Base-by-base conservation (phyloP, 2,329 filamentous ascomycete genomes). In the Blastomyces emzantsi region DNA sequence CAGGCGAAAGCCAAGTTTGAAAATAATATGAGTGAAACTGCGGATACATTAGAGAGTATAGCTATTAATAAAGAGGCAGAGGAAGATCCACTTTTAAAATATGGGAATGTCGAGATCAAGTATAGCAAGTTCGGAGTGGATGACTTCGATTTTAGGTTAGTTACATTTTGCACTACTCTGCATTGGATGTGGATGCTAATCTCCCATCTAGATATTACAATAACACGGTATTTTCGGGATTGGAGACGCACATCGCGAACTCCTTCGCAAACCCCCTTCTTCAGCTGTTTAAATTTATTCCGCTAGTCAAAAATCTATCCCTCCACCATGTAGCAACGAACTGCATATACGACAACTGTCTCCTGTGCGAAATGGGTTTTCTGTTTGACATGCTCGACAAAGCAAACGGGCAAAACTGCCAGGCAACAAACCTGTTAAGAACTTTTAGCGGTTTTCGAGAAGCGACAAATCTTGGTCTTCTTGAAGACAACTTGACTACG, bases 101-200 rank as follows among this genome's bases (percentile, higher is more conserved):
- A 99, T 75, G 87, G 90, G 67, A 92, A 92, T 70, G 90, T 97
- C 13, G 93, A 97, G 75, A 99, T 99, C 78, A 97, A 97, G 74
- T 99, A 97, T 79, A 97, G 93, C 81, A 95, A 92, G 73, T 99
- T 97, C 75, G 94, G 94, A 25, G 92, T 99, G n/a, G 93, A 97
- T 71, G 95, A 99, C 75, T 99, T 99, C 74, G 94, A 99, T 75
- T 99, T 99, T 77, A 89, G 89, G 87, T 97, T 89, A 75, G 97
- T 90, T 80, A 95, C 94, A 11, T 30, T 45, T n/a, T 17, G 8
- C 7, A 17, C 13, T 19, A 2, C 13, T 22, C 22, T 5, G 19
- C 15, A 0, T 79, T 95, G 59, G 90, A 95, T 73, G 96, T 73
- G 96, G 88, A 56, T 90, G 96, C 72, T 68, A 47, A 66, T 60